phyloP scores from a whole-genome alignment of 257 asterid genomes.

The Solanum lignicaule region DNA sequence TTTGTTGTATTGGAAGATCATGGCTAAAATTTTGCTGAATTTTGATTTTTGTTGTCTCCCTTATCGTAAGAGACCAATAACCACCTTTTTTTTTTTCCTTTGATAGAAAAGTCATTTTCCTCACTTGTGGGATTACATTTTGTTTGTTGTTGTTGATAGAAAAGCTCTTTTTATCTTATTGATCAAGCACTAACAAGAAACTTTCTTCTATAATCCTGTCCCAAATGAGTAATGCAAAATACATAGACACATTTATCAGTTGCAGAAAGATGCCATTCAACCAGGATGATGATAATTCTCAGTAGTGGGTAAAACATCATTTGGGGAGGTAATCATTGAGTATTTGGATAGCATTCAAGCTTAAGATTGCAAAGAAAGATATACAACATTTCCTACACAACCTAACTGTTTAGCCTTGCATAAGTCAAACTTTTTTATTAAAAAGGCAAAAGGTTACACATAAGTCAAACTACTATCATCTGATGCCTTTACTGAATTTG shows the following conservation, averaged over 20 bases:
- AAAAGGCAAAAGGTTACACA: not conserved
- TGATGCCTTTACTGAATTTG: conserved; percentile 25
- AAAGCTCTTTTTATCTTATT: not conserved
- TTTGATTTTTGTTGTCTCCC: not conserved
- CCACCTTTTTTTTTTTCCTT: not conserved
- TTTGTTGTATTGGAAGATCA: not conserved
- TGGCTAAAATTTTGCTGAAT: not conserved
- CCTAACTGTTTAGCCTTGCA: not conserved
- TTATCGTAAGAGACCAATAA: not conserved
- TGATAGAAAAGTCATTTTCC: not conserved
- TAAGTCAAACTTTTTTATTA: not conserved
- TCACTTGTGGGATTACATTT: not conserved
- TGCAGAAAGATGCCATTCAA: not conserved
- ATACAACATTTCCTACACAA: not conserved
- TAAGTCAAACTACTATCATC: not conserved
- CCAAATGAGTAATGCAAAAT: not conserved
- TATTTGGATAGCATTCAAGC: not conserved
- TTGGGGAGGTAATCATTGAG: not conserved
- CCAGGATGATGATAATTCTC: not conserved
- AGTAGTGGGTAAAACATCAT: not conserved
- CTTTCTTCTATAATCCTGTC: not conserved
- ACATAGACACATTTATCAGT: not conserved
- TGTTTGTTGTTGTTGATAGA: not conserved
- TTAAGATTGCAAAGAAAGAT: not conserved
- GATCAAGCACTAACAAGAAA: not conserved